phyloP scores from a whole-genome alignment of 2,329 filamentous ascomycete genomes.

The Fusarium penzigii region DNA sequence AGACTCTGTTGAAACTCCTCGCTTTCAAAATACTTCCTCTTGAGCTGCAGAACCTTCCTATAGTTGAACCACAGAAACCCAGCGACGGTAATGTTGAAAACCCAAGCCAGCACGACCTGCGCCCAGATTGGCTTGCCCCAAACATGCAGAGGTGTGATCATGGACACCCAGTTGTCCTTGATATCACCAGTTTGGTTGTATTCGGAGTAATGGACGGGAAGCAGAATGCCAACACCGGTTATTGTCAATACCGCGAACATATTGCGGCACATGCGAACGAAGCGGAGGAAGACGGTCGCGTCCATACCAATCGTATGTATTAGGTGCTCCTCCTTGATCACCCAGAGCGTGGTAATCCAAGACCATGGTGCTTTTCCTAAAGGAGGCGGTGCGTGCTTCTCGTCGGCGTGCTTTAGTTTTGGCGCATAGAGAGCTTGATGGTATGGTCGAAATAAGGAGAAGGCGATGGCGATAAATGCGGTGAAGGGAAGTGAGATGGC shows the following conservation, averaged over 20 bases:
- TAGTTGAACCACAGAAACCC: slow-evolving; percentile 93
- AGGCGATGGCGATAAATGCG: slow-evolving; percentile 70
- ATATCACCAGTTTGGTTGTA: slow-evolving; percentile 25
- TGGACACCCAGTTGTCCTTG: slow-evolving; percentile 50
- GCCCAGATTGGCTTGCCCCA: slow-evolving; percentile 57
- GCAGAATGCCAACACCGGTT: slow-evolving; percentile 73
- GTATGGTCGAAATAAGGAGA: slow-evolving; percentile 88
- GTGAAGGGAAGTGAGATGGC: slow-evolving; percentile 79
- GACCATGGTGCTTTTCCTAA: slow-evolving; percentile 85
- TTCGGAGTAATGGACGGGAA: slow-evolving; percentile 73
- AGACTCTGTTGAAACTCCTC: slow-evolving; percentile 86
- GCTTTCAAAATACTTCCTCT: slow-evolving; percentile 80
- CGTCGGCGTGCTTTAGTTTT: slow-evolving; percentile 88
- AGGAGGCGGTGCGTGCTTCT: slow-evolving; percentile 83
- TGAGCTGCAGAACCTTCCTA: slow-evolving; percentile 66
- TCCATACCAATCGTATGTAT: slow-evolving; percentile 87
- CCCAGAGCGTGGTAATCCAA: slow-evolving; percentile 79
- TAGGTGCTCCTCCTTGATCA: slow-evolving; percentile 74
- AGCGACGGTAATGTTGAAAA: slow-evolving; percentile 74
- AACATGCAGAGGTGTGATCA: slow-evolving; percentile 61
- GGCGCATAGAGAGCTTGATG: slow-evolving; percentile 93
- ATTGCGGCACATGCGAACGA: slow-evolving; percentile 88
- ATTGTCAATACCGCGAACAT: slow-evolving; percentile 76
- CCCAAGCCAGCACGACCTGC: slow-evolving; percentile 59
- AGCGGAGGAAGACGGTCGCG: slow-evolving; percentile 85